Evolutionary conservation across 345 rosid genomes (phyloP).

Genomic region (Eutrema heterophyllum): DNA sequence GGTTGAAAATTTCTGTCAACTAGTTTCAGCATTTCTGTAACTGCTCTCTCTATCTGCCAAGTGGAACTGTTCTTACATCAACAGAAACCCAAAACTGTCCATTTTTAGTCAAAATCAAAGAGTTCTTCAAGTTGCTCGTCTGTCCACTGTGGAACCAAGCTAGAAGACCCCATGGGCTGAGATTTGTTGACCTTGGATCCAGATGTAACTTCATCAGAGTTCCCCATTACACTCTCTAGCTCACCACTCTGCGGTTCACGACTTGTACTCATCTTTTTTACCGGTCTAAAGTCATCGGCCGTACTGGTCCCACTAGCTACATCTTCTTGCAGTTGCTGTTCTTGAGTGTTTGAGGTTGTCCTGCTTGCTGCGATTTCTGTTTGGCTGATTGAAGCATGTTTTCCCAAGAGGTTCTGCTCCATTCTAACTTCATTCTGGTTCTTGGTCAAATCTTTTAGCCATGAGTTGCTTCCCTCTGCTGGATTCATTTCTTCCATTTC

Average conservation of each 20-base stretch:
- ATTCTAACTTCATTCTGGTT: conserved; percentile 17
- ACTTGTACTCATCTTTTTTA: conserved; percentile 15
- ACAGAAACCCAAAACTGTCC: neutral
- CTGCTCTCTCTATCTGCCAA: neutral
- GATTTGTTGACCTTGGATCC: conserved; percentile 9
- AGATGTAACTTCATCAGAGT: conserved; percentile 4
- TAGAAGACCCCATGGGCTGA: conserved; percentile 21
- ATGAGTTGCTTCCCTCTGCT: conserved; percentile 8
- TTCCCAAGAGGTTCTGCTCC: conserved; percentile 22
- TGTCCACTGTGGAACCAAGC: conserved; percentile 64
- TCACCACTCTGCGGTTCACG: conserved; percentile 1
- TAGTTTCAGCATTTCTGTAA: neutral
- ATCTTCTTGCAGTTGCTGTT: conserved; percentile 5
- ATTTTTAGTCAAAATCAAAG: conserved; percentile 47
- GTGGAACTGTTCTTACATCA: conserved; percentile 1
- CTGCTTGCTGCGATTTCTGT: neutral
- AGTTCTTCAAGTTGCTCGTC: conserved; percentile 86
- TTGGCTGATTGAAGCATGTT: conserved; percentile 17
- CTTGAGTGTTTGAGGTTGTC: neutral
- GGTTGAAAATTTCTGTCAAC: neutral
- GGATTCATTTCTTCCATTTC: conserved; percentile 21
- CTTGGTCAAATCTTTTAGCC: conserved; percentile 11
- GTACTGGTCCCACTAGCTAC: neutral
- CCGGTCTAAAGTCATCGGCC: conserved; percentile 2
- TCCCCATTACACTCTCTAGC: neutral